Evolutionary conservation across 2,329 filamentous ascomycete species (phyloP), one percentile per base, ranked within the genome.

Genomic region (Leptographium flavum): DNA sequence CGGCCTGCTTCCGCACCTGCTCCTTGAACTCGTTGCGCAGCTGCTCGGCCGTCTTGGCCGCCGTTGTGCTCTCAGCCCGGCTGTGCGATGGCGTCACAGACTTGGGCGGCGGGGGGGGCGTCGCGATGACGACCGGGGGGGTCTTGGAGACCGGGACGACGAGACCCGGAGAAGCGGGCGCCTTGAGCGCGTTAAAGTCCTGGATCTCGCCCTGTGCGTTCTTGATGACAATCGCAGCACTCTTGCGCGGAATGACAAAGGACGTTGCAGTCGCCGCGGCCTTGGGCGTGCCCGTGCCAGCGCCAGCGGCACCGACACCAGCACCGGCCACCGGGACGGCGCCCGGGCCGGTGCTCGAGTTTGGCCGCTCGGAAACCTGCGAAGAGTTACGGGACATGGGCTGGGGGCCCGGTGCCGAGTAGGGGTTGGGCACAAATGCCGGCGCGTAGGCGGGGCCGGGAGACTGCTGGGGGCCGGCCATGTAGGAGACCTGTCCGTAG

Each of bases 311-410:
- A 79, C 15, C 32, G 27, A 15, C 22, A 4, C 76, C 49, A 7
- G 37, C 22, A 3, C 5, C 28, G 4, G 49, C 81, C 72, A 50
- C 81, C 79, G 9, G 23, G 27, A 15, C 22, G 3, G 76, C 67
- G 6, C 73, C 71, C 50, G 80, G 74, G 48, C 67, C 71, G 59
- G 68, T 84, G 63, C 85, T 83, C 23, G 80, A 71, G 32, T 73
- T 73, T 55, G 63, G 70, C 40, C 76, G 67, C 56, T 79, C 74
- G n/a, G 84, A 84, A 46, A 83, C 73, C 61, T 92, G 84, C 2
- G 87, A 93, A 2, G 83, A 76, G 49, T 78, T 87, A 54, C 88
- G 81, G 2, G 88, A 92, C 82, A 94, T 88, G 68, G 80, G 72
- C 60, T 82, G 74, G 49, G 75, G 54, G 67, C 69, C 51, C 64